Evolutionary conservation across 1,139 yeast species (phyloP), one percentile per base, ranked within the genome.

Genomic region (Yarrowia galli): DNA sequence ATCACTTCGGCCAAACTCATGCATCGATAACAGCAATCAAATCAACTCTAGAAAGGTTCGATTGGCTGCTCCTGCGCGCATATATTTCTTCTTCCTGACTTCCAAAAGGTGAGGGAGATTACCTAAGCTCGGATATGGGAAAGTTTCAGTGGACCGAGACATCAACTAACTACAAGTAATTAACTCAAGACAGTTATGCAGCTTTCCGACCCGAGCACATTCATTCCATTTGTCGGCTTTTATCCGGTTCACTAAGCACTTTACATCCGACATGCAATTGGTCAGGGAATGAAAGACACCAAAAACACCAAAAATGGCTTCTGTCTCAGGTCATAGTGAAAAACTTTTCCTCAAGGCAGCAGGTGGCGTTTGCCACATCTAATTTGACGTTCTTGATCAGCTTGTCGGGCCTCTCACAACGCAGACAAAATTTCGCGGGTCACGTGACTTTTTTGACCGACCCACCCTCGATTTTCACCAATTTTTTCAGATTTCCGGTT

Each of bases 261-360:
- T 7, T 16, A 53, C 60, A 53, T 53, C 60, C 60, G 60, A 22
- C 28, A 53, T 53, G 60, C 60, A 53, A 53, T 53, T 53, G 60
- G 60, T 3, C 38, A 16, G 9, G 13, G 6, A 25, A 43, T 43
- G 48, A 43, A 22, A 12, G 56, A 6, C 25, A 13, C 25, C 22
- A 32, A 32, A 49, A 38, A 28, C 18, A n/a, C 22, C 32, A 28
- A 28, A n/a, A n/a, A n/a, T n/a, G n/a, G 32, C 3, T 1, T 28
- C 18, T 35, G 58, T 51, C 42, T 35, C 58, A 35, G 22, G 58
- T 3, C 18, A 13, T 28, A 51, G 35, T 9, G 13, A 43, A 51
- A 36, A 36, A 53, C 18, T 36, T 36, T 53, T 53, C 20, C 25
- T 6, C 32, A 18, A 28, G 22, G 23, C 51, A 25, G 6, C 20